Evolutionary conservation across 495 filamentous ascomycete species (phyloP).

Genomic region (Aspergillus saccharolyticus): DNA sequence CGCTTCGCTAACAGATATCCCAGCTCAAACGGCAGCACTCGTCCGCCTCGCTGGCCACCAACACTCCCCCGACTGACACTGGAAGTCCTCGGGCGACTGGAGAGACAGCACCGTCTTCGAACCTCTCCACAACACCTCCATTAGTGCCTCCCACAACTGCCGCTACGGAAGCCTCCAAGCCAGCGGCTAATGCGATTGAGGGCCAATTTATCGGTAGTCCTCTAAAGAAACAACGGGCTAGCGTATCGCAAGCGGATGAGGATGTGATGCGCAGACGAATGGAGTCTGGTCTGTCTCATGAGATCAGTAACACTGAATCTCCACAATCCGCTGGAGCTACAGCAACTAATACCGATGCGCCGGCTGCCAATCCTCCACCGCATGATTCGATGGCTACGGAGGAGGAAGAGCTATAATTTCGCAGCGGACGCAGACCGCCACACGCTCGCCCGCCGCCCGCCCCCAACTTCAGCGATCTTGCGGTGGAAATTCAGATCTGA

Average conservation of each 20-base stretch:
- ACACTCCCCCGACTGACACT: slow-evolving; percentile 30
- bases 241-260: slow-evolving; percentile 58
- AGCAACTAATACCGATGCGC: neutral
- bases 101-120: slow-evolving; percentile 31
- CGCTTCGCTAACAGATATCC: slow-evolving; percentile 12
- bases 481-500: too few species aligned
- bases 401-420: slow-evolving; percentile 38
- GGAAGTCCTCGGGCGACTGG: slow-evolving; percentile 43
- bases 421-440: too few species aligned
- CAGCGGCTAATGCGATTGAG: slow-evolving; percentile 33
- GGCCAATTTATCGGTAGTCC: slow-evolving; percentile 65
- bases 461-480: too few species aligned
- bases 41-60: slow-evolving; percentile 60
- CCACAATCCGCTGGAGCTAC: neutral
- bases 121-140: slow-evolving; percentile 40
- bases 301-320: slow-evolving; percentile 21
- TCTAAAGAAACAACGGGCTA: slow-evolving; percentile 76
- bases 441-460: too few species aligned
- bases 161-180: slow-evolving; percentile 23
- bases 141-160: slow-evolving; percentile 20
- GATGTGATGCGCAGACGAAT: slow-evolving; percentile 47
- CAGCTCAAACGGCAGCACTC: slow-evolving; percentile 97
- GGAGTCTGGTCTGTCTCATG: slow-evolving; percentile 36
- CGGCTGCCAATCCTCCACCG: slow-evolving; percentile 5
- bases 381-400: slow-evolving; percentile 13